Percentiles rank a stretch among this genome's conserved stretches.
phyloP scores from a whole-genome alignment of 192 early-diverging fungal species.

The Obelidium mucronatum region DNA sequence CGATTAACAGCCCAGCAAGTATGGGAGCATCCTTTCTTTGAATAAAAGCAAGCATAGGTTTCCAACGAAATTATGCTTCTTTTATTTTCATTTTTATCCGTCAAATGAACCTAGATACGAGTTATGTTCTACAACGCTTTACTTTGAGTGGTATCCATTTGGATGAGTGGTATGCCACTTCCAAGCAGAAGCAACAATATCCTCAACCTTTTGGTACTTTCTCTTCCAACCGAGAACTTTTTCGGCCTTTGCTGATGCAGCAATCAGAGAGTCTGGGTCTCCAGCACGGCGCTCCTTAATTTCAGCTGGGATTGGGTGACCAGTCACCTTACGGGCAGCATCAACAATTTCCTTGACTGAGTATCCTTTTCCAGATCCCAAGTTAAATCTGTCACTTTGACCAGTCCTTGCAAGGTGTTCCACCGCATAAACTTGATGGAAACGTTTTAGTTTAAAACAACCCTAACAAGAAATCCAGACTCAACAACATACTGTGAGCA shows the following conservation, averaged over 20 bases:
- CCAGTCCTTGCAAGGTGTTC: constrained; percentile 72
- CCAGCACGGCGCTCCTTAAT: constrained; percentile 60
- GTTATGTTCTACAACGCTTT: background rate
- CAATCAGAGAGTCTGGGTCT: constrained; percentile 62
- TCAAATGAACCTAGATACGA: background rate
- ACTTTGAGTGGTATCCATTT: constrained; percentile 35
- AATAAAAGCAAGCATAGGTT: background rate
- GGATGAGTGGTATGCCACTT: constrained; percentile 58
- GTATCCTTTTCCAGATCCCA: constrained; percentile 92
- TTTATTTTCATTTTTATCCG: background rate
- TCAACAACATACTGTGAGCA: constrained; percentile 79
- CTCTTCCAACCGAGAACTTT: constrained; percentile 58
- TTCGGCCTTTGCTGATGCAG: constrained; percentile 60
- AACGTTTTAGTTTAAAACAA: background rate
- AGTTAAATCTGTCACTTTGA: constrained; percentile 80
- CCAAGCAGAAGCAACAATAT: constrained; percentile 61
- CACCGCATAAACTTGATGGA: constrained; percentile 60
- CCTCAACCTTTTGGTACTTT: constrained; percentile 53
- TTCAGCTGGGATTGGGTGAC: constrained; percentile 80
- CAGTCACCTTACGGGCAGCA: constrained; percentile 80
- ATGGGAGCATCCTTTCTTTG: constrained; percentile 37
- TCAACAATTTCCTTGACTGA: constrained; percentile 92
- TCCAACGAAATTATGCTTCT: background rate
- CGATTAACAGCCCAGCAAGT: constrained; percentile 42
- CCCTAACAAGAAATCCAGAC: constrained; percentile 7